Evolutionary conservation across 2,329 filamentous ascomycete genomes (phyloP).

Genomic region (Penicillium sp.): DNA sequence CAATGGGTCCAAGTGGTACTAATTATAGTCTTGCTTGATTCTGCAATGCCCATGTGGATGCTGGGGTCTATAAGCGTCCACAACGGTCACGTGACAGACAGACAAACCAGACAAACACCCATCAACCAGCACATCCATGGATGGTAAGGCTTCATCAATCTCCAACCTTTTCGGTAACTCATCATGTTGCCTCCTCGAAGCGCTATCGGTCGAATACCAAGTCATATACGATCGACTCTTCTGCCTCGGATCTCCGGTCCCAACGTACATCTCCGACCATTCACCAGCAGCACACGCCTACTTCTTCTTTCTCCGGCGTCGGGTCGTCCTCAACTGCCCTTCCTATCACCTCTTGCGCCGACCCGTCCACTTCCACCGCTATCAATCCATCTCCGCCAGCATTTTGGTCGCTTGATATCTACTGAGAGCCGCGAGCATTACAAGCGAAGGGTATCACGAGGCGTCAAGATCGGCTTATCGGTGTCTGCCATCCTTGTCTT

Average conservation of each 20-base stretch:
- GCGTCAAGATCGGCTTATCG: slow-evolving; percentile 67
- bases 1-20: too few relatives aligned
- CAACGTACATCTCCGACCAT: slow-evolving; percentile 45
- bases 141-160: not conserved
- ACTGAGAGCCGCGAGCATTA: slow-evolving; percentile 60
- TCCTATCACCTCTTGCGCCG: slow-evolving; percentile 58
- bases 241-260: slow-evolving; percentile 29
- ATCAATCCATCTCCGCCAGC: slow-evolving; percentile 52
- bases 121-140: not conserved
- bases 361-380: slow-evolving; percentile 47
- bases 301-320: slow-evolving; percentile 51
- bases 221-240: slow-evolving; percentile 35
- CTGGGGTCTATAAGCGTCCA: not conserved
- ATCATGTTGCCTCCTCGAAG: slow-evolving; percentile 36
- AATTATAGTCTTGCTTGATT: too few relatives aligned
- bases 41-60: too few relatives aligned
- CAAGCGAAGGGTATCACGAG: slow-evolving; percentile 56
- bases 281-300: slow-evolving; percentile 57
- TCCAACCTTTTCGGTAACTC: not conserved
- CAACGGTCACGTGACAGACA: not conserved
- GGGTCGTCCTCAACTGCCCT: slow-evolving; percentile 62
- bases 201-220: slow-evolving; percentile 40
- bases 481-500: slow-evolving; percentile 66
- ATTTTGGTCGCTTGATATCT: slow-evolving; percentile 70
- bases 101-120: not conserved